Percentiles rank a stretch among this genome's conserved stretches.
phyloP scores from a whole-genome alignment of 305 asterid species.

The Plantago coronopus region DNA sequence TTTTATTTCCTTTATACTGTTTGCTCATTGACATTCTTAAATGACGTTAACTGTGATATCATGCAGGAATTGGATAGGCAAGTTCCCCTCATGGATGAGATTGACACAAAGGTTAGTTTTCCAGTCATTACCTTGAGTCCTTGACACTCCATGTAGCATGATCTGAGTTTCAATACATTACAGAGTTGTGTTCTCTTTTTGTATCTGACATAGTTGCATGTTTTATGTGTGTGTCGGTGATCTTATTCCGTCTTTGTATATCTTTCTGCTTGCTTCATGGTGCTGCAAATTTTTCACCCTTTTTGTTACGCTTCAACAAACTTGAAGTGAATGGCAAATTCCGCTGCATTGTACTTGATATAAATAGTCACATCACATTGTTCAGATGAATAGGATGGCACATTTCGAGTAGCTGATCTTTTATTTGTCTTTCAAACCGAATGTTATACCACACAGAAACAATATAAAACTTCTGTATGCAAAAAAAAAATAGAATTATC shows the following conservation, averaged over 20 bases:
- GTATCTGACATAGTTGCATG: not conserved
- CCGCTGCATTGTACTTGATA: not conserved
- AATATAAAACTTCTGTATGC: too few species aligned
- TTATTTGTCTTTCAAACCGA: not conserved
- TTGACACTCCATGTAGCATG: constrained; percentile 1
- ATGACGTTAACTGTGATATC: constrained; percentile 18
- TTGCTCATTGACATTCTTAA: constrained; percentile 18
- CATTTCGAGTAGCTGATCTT: not conserved
- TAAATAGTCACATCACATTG: not conserved
- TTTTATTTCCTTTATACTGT: constrained; percentile 15
- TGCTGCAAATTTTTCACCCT: not conserved
- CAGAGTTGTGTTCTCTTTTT: not conserved
- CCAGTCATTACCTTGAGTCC: constrained; percentile 10
- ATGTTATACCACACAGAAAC: too few species aligned
- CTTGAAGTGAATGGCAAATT: not conserved
- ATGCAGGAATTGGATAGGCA: constrained; percentile 90
- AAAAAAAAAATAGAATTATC: not conserved
- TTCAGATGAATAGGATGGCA: not conserved
- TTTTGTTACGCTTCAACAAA: not conserved
- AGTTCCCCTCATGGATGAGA: constrained; percentile 97
- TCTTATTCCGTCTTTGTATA: not conserved
- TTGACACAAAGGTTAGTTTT: constrained; percentile 72
- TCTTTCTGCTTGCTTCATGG: not conserved
- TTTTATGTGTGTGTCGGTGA: not conserved
- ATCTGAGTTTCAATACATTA: constrained; percentile 9